phyloP scores from a whole-genome alignment of 371 early-diverging fungal species.

The Mortierella sp. region DNA sequence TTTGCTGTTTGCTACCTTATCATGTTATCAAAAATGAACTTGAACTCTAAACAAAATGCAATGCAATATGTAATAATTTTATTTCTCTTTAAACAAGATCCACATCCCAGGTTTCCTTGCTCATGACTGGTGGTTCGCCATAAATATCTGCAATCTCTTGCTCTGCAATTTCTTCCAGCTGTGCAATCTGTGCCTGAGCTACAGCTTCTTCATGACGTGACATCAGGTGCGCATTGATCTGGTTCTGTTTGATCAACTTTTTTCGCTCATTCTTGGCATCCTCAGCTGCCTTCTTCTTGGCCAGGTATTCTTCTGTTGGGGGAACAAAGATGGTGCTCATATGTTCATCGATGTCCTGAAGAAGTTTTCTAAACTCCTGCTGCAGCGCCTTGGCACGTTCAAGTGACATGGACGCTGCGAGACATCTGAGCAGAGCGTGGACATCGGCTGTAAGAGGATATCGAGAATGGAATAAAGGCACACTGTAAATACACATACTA shows the following conservation, averaged over 20 bases:
- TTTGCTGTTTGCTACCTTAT: background rate
- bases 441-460: conserved; percentile 31
- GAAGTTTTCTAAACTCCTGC: conserved; percentile 35
- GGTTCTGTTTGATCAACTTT: conserved; percentile 44
- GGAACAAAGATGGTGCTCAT: conserved; percentile 41
- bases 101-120: conserved; percentile 52
- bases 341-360: conserved; percentile 32
- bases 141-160: conserved; percentile 55
- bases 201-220: conserved; percentile 55
- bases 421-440: conserved; percentile 29
- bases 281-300: conserved; percentile 55
- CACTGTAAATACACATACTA: background rate
- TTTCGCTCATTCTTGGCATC: conserved; percentile 56
- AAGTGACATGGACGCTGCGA: conserved; percentile 50
- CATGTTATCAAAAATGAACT: background rate
- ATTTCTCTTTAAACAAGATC: conserved; percentile 27
- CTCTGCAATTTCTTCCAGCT: conserved; percentile 52
- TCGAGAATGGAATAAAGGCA: background rate
- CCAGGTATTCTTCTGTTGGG: conserved; percentile 39
- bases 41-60: background rate
- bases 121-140: conserved; percentile 48
- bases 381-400: conserved; percentile 48
- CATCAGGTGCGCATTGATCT: conserved; percentile 43
- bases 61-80: background rate
- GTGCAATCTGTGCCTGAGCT: conserved; percentile 51